Evolutionary conservation across 345 rosid species (phyloP).

Genomic region (Excoecaria agallocha): DNA sequence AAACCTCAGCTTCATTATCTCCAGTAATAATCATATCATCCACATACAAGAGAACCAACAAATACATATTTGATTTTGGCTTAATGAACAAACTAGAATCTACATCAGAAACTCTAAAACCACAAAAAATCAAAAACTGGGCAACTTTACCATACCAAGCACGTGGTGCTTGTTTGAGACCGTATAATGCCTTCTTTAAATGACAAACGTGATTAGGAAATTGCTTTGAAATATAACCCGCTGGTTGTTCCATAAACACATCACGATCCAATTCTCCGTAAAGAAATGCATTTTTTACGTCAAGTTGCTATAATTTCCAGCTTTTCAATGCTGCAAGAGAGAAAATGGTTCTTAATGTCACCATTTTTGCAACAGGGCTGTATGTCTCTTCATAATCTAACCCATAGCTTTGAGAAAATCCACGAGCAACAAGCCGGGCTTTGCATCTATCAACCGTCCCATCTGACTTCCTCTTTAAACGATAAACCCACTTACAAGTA

Average conservation of each 20-base stretch:
- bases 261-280: not conserved
- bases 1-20: too few species aligned
- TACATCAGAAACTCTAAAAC: not conserved
- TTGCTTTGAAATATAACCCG: too few species aligned
- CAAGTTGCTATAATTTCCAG: not conserved
- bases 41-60: not conserved
- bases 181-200: conserved; percentile 11
- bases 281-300: not conserved
- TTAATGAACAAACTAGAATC: conserved; percentile 11
- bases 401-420: not conserved
- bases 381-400: not conserved
- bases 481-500: conserved; percentile 16
- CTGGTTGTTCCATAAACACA: too few species aligned
- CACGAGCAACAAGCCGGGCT: not conserved
- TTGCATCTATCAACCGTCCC: not conserved
- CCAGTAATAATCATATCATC: too few species aligned
- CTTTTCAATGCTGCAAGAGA: not conserved
- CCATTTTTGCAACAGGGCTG: conserved; percentile 3
- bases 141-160: conserved; percentile 18
- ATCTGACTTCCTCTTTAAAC: not conserved
- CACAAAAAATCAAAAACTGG: conserved; percentile 12
- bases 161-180: conserved; percentile 2
- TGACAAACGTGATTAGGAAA: not conserved
- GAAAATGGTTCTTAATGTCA: conserved; percentile 4
- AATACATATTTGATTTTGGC: not conserved